Evolutionary conservation across 306 rosid genomes (phyloP), one percentile per base, ranked within the genome.

Genomic region (Alnus rubra): DNA sequence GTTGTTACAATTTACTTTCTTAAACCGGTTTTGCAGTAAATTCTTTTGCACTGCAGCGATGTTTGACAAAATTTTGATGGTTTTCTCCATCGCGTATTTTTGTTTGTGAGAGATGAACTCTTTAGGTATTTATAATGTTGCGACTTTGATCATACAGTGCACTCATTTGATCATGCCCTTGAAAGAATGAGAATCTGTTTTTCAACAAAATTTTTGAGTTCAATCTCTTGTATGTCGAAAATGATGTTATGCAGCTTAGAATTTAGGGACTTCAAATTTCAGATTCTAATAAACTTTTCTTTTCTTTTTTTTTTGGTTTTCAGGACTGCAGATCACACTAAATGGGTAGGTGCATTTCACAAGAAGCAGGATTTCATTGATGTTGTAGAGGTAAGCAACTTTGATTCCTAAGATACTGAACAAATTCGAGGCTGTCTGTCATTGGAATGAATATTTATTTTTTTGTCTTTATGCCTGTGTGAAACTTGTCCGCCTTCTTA

Each of bases 251-350:
- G 65, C 65, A 28, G 15, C 64, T 58, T 8, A 8, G 13, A 23
- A 59, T 59, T 56, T 59, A 23, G 35, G 65, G 49, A 67, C 50
- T 18, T 9, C 14, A 18, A 39, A n/a, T 42, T 42, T n/a, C n/a
- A 63, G 69, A 39, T 18, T 7, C 6, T 67, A 31, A 44, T 39
- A 9, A 23, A 23, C 28, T 23, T 23, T 23, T 23, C 0, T 8
- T 0, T 15, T 1, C 0, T 5, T 3, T 3, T 37, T 9, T n/a
- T 18, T 64, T 35, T 35, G 23, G 51, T 18, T 67, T 79, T 81
- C 13, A 88, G 91, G 68, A 88, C 85, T 86, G 91, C 88, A 0
- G 91, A 86, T 78, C 89, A 88, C 70, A 83, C 89, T 67, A 88
- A 88, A 72, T 88, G 91, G 89, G 52, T 88, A 71, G 88, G 91